These are phyloP conservation scores for Arachis hypogaea DNA, from an alignment of 306 rosid species.

Conservation along the genomic window DNA sequence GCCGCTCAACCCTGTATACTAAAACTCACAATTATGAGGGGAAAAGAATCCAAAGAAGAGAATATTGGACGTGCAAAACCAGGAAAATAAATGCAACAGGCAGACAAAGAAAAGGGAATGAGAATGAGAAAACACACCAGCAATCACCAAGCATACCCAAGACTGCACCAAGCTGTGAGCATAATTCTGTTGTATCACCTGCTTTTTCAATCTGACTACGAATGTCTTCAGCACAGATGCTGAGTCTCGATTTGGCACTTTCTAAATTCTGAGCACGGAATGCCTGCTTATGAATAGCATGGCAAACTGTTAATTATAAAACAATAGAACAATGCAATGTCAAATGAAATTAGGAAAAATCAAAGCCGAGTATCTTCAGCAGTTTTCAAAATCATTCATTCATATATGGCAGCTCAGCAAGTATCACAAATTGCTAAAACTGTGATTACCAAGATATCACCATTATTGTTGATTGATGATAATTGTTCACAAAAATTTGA, in stretches of 20 bases:
- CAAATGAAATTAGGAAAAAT: constrained; percentile 10
- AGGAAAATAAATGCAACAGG: constrained; percentile 12
- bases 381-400: constrained; percentile 26
- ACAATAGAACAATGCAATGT: constrained; percentile 10
- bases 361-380: constrained; percentile 14
- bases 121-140: constrained; percentile 60
- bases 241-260: constrained; percentile 96
- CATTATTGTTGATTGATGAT: not conserved
- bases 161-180: constrained; percentile 99
- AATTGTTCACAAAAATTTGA: not conserved
- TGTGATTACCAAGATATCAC: constrained; percentile 16
- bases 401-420: constrained; percentile 24
- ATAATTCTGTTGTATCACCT: constrained; percentile 79
- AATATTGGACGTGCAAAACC: constrained; percentile 12
- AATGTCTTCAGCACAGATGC: constrained; percentile 77
- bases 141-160: constrained; percentile 99
- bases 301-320: constrained; percentile 35
- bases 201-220: constrained; percentile 72
- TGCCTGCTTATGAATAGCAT: constrained; percentile 61
- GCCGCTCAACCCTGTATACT: not conserved
- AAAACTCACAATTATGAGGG: not conserved
- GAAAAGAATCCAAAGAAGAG: not conserved
- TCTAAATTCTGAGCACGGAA: constrained; percentile 88
- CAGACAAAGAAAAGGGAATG: constrained; percentile 9
- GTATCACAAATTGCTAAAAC: constrained; percentile 25